Evolutionary conservation across 2,329 filamentous ascomycete species (phyloP).

Genomic region (Capronia epimyces): DNA sequence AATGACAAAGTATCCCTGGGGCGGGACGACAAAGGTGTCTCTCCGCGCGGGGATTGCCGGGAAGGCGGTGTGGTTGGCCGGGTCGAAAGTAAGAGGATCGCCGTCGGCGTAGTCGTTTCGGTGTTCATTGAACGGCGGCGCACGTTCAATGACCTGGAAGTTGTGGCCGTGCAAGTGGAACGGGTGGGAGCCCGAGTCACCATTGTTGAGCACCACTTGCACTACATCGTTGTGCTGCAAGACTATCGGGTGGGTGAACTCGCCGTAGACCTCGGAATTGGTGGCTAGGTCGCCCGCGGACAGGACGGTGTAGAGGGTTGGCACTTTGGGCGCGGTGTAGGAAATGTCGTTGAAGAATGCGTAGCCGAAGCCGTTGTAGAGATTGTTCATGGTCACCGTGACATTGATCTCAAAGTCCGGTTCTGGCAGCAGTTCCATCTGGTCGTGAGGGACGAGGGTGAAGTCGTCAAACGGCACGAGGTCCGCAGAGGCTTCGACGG

Average conservation of each 20-base stretch:
- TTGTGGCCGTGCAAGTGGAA: constrained; percentile 63
- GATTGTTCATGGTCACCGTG: constrained; percentile 60
- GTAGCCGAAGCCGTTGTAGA: constrained; percentile 54
- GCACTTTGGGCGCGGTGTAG: constrained; percentile 69
- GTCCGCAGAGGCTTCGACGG: constrained; percentile 34
- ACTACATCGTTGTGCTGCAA: constrained; percentile 55
- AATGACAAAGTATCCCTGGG: constrained; percentile 52
- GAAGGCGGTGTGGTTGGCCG: constrained; percentile 26
- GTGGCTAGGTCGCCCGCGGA: constrained; percentile 53
- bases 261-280: constrained; percentile 60
- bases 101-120: constrained; percentile 46
- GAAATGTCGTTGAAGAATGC: constrained; percentile 71
- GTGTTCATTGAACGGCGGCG: constrained; percentile 51
- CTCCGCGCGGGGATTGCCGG: constrained; percentile 33
- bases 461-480: constrained; percentile 70
- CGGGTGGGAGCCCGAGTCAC: constrained; percentile 56
- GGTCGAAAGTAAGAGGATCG: constrained; percentile 32
- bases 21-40: constrained; percentile 51
- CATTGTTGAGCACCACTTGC: constrained; percentile 39
- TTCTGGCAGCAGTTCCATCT: constrained; percentile 53
- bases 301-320: constrained; percentile 70
- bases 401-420: constrained; percentile 59
- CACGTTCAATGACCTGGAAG: constrained; percentile 64
- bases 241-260: constrained; percentile 60
- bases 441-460: constrained; percentile 63